Conservation (phyloP, 495 filamentous ascomycete species). For the Thermothielavioides terrestris region DNA sequence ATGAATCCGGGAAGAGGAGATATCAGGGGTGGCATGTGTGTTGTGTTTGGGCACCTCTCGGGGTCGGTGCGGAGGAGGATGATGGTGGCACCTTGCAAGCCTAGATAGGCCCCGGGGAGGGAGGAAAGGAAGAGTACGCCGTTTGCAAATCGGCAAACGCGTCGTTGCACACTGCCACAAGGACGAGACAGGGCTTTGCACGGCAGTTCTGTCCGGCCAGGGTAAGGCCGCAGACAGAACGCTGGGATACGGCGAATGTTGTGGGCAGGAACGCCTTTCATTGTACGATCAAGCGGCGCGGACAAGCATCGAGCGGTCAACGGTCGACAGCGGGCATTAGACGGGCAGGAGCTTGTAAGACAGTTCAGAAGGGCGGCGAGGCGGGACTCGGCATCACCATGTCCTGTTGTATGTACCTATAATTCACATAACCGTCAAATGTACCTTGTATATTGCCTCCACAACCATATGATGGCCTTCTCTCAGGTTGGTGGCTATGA, state of each 20-base stretch:
- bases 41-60: neutral
- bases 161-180: too few species aligned
- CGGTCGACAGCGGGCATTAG: conserved; percentile 2
- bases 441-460: conserved; percentile 9
- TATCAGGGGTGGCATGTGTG: neutral
- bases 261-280: neutral
- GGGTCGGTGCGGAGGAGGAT: too few species aligned
- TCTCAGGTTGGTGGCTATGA: neutral
- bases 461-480: neutral
- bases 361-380: neutral
- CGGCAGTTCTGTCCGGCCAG: too few species aligned
- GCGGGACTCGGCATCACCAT: neutral
- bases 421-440: conserved; percentile 13
- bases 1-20: neutral
- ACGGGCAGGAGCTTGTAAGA: conserved; percentile 2
- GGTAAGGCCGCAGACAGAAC: too few species aligned
- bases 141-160: too few species aligned
- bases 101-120: too few species aligned
- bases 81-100: too few species aligned
- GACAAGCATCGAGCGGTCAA: conserved; percentile 1
- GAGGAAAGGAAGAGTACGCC: too few species aligned
- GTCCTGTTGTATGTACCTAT: conserved; percentile 8
- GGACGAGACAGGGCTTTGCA: too few species aligned
- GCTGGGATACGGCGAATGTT: neutral
- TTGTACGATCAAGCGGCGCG: conserved; percentile 3